These are phyloP conservation scores for Lodderomyces elongisporus DNA, from an alignment of 1,139 yeast genomes.

Conservation along the genomic window DNA sequence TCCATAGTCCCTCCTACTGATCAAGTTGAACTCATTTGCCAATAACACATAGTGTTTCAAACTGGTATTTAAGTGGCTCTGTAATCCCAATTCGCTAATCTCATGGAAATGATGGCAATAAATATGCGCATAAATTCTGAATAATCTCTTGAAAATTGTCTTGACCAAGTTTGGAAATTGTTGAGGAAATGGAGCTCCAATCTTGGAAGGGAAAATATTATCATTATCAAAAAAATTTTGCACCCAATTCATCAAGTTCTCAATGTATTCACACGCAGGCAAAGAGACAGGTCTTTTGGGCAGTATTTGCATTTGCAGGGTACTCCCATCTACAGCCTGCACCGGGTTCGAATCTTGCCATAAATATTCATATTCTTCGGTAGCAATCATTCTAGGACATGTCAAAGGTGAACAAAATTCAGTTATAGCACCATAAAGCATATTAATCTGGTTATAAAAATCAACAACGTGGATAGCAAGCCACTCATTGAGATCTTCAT, in stretches of 20 bases:
- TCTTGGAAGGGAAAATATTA: conserved; percentile 79
- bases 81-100: conserved; percentile 84
- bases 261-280: conserved; percentile 93
- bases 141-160: conserved; percentile 83
- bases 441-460: conserved; percentile 91
- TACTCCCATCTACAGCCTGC: conserved; percentile 14
- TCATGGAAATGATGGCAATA: conserved; percentile 98
- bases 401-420: conserved; percentile 91
- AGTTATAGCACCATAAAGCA: conserved; percentile 94
- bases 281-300: conserved; percentile 51
- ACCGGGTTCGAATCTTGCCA: conserved; percentile 70
- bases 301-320: conserved; percentile 27
- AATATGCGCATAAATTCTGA: conserved; percentile 95
- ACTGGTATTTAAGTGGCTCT: conserved; percentile 89
- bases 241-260: conserved; percentile 89
- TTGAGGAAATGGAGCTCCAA: conserved; percentile 80
- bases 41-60: conserved; percentile 90
- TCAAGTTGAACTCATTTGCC: conserved; percentile 73
- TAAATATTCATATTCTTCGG: conserved; percentile 90
- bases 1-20: conserved; percentile 79
- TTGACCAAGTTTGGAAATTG: conserved; percentile 68
- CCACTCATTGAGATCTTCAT: conserved; percentile 93
- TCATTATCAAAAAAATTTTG: conserved; percentile 88
- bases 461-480: conserved; percentile 88
- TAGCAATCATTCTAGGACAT: conserved; percentile 96